Conservation (phyloP, 2,329 filamentous ascomycete species). For the Tolypocladium tropicale region DNA sequence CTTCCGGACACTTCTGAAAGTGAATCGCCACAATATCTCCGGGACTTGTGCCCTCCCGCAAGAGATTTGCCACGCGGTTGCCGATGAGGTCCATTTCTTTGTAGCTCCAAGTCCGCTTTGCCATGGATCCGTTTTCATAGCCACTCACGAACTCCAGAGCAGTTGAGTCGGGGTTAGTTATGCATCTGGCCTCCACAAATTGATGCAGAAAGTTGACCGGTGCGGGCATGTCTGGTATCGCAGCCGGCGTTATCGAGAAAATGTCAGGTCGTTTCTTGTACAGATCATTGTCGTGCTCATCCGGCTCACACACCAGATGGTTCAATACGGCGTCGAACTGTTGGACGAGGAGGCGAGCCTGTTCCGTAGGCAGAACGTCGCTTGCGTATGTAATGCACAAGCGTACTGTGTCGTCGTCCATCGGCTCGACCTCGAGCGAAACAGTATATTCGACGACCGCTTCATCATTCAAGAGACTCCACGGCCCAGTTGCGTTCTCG, state of each 20-base stretch:
- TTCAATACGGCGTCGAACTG: constrained; percentile 64
- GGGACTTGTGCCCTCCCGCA: constrained; percentile 37
- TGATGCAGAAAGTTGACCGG: constrained; percentile 58
- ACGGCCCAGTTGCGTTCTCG: constrained; percentile 26
- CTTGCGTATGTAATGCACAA: constrained; percentile 58
- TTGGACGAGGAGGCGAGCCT: constrained; percentile 54
- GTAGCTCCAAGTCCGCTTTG: constrained; percentile 60
- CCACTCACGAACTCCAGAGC: constrained; percentile 68
- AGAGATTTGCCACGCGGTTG: constrained; percentile 60
- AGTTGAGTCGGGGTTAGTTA: constrained; percentile 41
- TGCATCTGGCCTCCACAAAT: constrained; percentile 60
- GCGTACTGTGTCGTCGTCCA: constrained; percentile 32
- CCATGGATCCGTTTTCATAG: constrained; percentile 34
- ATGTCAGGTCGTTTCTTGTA: constrained; percentile 23
- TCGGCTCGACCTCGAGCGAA: constrained; percentile 68
- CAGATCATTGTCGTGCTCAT: constrained; percentile 28
- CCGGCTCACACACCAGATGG: constrained; percentile 42
- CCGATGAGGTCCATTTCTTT: constrained; percentile 58
- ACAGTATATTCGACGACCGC: constrained; percentile 67
- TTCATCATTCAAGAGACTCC: constrained; percentile 53
- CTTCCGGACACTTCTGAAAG: constrained; percentile 78
- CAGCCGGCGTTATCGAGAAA: constrained; percentile 57
- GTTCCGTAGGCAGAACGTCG: constrained; percentile 54
- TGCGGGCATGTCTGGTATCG: constrained; percentile 44
- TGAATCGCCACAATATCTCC: constrained; percentile 64